Percentiles rank a stretch among this genome's conserved stretches.
Evolutionary conservation across 305 asterid species (phyloP).

Genomic region (Petunia hybrid): DNA sequence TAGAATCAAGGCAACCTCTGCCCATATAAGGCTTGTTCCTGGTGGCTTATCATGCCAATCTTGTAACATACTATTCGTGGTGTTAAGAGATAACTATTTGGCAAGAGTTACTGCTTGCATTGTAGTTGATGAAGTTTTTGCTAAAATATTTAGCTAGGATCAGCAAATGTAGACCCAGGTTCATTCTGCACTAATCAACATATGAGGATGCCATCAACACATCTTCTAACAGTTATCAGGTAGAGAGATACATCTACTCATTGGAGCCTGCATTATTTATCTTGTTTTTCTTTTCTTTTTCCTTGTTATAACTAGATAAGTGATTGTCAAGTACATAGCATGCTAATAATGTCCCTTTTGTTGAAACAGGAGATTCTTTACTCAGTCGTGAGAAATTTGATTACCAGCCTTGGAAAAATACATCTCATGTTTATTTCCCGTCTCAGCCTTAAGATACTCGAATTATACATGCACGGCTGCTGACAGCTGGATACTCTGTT

Average conservation of each 20-base stretch:
- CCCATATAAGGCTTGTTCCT: background rate
- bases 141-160: background rate
- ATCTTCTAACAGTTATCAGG: slow-evolving; percentile 18
- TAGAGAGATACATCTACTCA: slow-evolving; percentile 9
- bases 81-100: background rate
- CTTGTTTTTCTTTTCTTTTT: background rate
- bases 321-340: background rate
- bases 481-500: background rate
- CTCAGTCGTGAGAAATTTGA: background rate
- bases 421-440: background rate
- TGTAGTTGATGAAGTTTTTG: background rate
- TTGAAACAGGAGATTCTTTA: slow-evolving; percentile 4
- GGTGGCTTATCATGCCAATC: background rate
- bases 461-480: background rate
- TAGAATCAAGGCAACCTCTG: background rate
- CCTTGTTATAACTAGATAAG: background rate
- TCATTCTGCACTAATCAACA: background rate
- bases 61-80: background rate
- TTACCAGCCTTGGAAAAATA: background rate
- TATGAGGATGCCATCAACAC: background rate
- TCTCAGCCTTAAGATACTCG: background rate
- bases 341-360: background rate
- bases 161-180: slow-evolving; percentile 6
- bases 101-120: background rate
- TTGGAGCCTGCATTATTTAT: background rate